Conservation (phyloP, 2,329 filamentous ascomycete genomes). For the Trichophyton simii region DNA sequence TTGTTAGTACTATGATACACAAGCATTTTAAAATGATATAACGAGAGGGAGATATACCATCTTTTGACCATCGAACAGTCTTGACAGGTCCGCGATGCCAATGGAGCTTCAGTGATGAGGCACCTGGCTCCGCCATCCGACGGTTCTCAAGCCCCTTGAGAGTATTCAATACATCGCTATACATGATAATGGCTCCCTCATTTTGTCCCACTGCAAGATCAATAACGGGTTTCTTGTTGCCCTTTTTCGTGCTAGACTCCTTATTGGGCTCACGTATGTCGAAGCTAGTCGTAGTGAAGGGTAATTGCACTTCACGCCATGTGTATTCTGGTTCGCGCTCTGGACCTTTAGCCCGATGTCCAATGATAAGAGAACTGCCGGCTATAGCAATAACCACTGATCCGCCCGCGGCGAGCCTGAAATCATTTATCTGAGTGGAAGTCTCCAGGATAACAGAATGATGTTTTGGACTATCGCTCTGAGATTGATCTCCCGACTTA, state of each 20-base stretch:
- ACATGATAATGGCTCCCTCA: constrained; percentile 67
- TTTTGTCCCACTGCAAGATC: constrained; percentile 68
- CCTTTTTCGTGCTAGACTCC: background rate
- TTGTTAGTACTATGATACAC: background rate
- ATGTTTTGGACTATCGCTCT: constrained; percentile 15
- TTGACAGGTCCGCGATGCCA: constrained; percentile 84
- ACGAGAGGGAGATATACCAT: constrained; percentile 46
- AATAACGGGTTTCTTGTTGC: constrained; percentile 31
- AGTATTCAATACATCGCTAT: constrained; percentile 57
- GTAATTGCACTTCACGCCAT: constrained; percentile 43
- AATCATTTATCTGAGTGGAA: constrained; percentile 18
- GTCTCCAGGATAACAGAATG: constrained; percentile 22
- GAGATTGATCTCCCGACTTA: background rate
- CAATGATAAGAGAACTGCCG: constrained; percentile 45
- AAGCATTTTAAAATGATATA: constrained; percentile 21
- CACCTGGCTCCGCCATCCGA: constrained; percentile 30
- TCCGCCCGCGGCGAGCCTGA: constrained; percentile 23
- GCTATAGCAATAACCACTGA: constrained; percentile 29
- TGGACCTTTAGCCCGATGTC: constrained; percentile 31
- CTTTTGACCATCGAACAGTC: constrained; percentile 78
- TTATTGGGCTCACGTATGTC: constrained; percentile 42
- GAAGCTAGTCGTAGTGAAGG: constrained; percentile 54
- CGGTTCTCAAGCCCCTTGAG: constrained; percentile 37
- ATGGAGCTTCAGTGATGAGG: constrained; percentile 57
- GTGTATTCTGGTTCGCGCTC: constrained; percentile 31